Percentiles rank a stretch among this genome's conserved stretches.
Conservation (phyloP, 2,329 filamentous ascomycete species). For the Ascochyta fabae region DNA sequence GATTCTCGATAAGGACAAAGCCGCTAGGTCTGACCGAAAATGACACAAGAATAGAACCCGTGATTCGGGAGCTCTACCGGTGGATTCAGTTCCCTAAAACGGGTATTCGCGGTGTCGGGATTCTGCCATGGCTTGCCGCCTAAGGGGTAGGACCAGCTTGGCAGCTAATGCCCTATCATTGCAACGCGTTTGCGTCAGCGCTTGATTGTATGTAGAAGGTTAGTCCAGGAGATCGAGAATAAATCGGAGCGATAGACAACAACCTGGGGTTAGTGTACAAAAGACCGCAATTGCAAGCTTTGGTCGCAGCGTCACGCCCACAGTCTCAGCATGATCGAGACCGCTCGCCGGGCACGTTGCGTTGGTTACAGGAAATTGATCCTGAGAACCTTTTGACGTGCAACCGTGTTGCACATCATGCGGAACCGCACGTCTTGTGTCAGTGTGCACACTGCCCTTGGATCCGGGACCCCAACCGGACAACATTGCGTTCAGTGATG, state of each 20-base stretch:
- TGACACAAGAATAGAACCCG: constrained; percentile 35
- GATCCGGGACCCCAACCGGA: constrained; percentile 30
- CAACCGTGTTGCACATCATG: constrained; percentile 13
- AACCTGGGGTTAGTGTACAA: constrained; percentile 19
- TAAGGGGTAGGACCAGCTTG: constrained; percentile 8
- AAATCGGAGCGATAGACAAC: constrained; percentile 22
- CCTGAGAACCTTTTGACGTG: constrained; percentile 1
- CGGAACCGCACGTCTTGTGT: constrained; percentile 24
- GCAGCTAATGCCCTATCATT: constrained; percentile 26
- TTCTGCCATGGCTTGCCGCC: constrained; percentile 37
- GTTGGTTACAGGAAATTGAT: constrained; percentile 13
- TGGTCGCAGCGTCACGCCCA: constrained; percentile 19
- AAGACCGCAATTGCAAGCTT: constrained; percentile 28
- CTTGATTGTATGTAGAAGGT: constrained; percentile 27
- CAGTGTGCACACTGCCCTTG: constrained; percentile 7
- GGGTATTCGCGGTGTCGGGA: constrained; percentile 38
- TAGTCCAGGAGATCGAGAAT: constrained; percentile 28
- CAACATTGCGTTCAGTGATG: constrained; percentile 25
- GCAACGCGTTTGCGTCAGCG: constrained; percentile 15
- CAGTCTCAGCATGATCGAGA: constrained; percentile 20
- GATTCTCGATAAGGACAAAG: constrained; percentile 37
- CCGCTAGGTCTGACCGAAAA: constrained; percentile 28
- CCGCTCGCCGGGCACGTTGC: constrained; percentile 12
- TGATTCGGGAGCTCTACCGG: constrained; percentile 22
- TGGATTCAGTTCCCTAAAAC: constrained; percentile 39